Conservation (phyloP, 2,329 filamentous ascomycete species). For the Colletotrichum sp. region DNA sequence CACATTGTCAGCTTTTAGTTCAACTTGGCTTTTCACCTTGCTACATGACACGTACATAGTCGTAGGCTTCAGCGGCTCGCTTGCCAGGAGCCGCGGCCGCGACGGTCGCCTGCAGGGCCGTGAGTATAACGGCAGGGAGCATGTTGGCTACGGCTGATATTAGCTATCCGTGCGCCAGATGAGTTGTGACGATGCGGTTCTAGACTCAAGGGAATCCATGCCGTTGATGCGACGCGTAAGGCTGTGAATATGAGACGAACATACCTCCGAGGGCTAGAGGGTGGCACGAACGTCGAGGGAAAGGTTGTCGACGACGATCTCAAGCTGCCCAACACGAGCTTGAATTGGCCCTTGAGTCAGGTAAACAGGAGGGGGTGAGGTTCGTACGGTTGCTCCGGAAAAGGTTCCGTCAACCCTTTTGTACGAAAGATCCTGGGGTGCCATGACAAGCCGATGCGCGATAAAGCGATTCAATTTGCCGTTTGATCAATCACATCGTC, state of each 20-base stretch:
- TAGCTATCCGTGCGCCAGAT: neutral
- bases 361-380: neutral
- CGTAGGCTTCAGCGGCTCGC: neutral
- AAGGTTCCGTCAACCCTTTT: slow-evolving; percentile 4
- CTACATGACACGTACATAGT: neutral
- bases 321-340: neutral
- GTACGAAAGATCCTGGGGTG: neutral
- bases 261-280: neutral
- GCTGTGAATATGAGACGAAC: neutral
- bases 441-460: neutral
- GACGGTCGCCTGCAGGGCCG: neutral
- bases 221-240: neutral
- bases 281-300: neutral
- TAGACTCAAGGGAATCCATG: neutral
- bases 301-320: neutral
- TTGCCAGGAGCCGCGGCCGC: neutral
- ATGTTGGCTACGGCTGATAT: neutral
- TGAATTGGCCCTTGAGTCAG: neutral
- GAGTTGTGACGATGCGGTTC: neutral
- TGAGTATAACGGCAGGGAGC: neutral
- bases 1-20: neutral
- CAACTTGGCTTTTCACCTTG: neutral
- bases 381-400: neutral
- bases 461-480: neutral
- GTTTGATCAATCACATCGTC: neutral